These are phyloP conservation scores for Talaromyces stipitatus DNA, from an alignment of 495 filamentous ascomycete genomes.

Conservation along the genomic window DNA sequence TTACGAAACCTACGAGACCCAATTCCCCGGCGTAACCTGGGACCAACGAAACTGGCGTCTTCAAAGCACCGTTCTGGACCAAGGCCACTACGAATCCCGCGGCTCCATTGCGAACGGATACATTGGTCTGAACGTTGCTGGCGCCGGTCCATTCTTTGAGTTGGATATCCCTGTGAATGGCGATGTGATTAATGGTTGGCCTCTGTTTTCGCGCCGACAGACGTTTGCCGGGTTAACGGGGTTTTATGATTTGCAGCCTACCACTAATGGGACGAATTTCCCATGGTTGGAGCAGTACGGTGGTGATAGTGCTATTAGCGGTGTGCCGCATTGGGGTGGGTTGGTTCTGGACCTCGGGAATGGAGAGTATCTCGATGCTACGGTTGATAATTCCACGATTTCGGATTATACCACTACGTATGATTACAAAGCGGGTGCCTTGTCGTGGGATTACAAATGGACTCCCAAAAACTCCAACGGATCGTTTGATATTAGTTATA, in stretches of 20 bases:
- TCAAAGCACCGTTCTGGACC: constrained; percentile 44
- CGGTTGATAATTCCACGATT: constrained; percentile 51
- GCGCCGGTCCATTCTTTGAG: constrained; percentile 64
- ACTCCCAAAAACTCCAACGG: constrained; percentile 41
- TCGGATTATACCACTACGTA: constrained; percentile 54
- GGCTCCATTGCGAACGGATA: constrained; percentile 59
- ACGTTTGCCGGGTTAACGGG: constrained; percentile 68
- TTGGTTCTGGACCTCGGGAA: constrained; percentile 51
- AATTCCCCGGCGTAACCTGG: constrained; percentile 50
- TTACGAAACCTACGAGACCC: constrained; percentile 31
- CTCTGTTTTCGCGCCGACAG: constrained; percentile 58
- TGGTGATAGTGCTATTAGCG: constrained; percentile 64
- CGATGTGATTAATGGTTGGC: constrained; percentile 66
- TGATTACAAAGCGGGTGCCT: constrained; percentile 53
- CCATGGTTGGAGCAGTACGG: constrained; percentile 66
- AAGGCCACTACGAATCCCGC: constrained; percentile 56
- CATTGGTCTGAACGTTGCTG: constrained; percentile 53
- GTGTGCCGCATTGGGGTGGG: constrained; percentile 63
- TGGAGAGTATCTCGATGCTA: constrained; percentile 50
- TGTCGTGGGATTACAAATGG: constrained; percentile 63
- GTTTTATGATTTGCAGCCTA: constrained; percentile 60
- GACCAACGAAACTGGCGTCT: constrained; percentile 57
- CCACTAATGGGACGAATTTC: constrained; percentile 60
- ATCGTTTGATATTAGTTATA: constrained; percentile 49
- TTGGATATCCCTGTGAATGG: constrained; percentile 42